Conservation (phyloP, 176 grass and related monocot genomes). For the Urochloa ruziziensis region DNA sequence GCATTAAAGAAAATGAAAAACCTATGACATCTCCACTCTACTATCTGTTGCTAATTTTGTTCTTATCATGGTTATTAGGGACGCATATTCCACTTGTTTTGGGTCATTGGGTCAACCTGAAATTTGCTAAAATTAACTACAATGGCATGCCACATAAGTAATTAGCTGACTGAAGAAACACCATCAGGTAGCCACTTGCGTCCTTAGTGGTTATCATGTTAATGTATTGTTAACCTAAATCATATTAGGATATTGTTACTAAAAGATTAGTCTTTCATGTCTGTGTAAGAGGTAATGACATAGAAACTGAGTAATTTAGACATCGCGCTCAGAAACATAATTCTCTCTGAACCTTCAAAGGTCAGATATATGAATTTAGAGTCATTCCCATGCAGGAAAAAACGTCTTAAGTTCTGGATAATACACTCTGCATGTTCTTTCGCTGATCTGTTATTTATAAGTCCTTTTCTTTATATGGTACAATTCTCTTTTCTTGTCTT, state of each 20-base stretch:
- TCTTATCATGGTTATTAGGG: background rate
- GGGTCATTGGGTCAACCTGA: too few species aligned
- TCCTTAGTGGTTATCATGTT: background rate
- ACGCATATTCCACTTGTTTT: too few species aligned
- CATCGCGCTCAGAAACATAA: background rate
- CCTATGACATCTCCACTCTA: background rate
- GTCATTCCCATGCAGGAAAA: background rate
- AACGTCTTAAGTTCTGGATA: background rate
- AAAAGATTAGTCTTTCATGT: background rate
- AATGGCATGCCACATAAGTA: too few species aligned
- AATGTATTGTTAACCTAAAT: background rate
- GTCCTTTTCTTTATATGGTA: background rate
- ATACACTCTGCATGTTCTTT: background rate
- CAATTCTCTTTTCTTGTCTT: slow-evolving; percentile 25
- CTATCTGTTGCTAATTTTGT: background rate
- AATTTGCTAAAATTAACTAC: too few species aligned
- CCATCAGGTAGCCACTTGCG: too few species aligned
- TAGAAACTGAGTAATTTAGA: background rate
- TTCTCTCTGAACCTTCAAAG: background rate
- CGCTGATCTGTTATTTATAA: background rate
- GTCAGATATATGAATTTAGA: background rate
- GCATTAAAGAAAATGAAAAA: background rate
- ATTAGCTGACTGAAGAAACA: too few species aligned
- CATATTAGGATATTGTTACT: background rate
- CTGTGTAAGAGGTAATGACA: background rate